Evolutionary conservation across 352 stramenopile genomes (phyloP).

Genomic region (Plasmopara viticola): DNA sequence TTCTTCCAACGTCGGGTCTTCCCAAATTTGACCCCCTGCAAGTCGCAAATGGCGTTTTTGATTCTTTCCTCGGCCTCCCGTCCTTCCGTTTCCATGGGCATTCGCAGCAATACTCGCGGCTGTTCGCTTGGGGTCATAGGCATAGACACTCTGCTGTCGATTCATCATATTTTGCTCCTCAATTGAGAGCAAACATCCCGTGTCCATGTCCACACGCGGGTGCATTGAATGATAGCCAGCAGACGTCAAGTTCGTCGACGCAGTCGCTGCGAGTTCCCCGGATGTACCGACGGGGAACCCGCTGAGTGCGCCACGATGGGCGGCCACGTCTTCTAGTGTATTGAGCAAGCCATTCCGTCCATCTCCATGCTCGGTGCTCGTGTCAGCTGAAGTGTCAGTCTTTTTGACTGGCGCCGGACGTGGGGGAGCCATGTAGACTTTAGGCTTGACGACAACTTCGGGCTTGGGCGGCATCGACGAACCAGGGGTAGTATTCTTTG

Average conservation of each 20-base stretch:
- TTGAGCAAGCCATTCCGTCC: conserved; percentile 29
- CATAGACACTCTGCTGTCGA: conserved; percentile 78
- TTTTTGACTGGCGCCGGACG: conserved; percentile 45
- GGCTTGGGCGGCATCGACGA: conserved; percentile 2
- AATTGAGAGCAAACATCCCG: conserved; percentile 47
- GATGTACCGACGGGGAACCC: conserved; percentile 53
- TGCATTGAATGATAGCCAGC: conserved; percentile 21
- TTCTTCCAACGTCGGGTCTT: conserved; percentile 88
- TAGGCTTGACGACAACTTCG: conserved; percentile 40
- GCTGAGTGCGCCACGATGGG: conserved; percentile 56
- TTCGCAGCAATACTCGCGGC: conserved; percentile 23
- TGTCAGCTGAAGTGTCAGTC: conserved; percentile 1
- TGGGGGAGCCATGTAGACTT: conserved; percentile 64
- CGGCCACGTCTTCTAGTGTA: conserved; percentile 40
- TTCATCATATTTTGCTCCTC: conserved; percentile 81
- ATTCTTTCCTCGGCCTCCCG: conserved; percentile 10
- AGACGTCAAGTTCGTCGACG: conserved; percentile 1
- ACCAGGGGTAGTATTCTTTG: conserved; percentile 28
- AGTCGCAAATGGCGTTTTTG: conserved; percentile 58
- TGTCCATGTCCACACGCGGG: conserved; percentile 59
- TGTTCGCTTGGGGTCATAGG: conserved; percentile 62
- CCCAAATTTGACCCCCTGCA: conserved; percentile 86
- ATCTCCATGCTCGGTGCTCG: neutral
- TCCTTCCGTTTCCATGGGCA: conserved; percentile 1
- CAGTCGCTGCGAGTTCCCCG: conserved; percentile 35